Percentiles rank a stretch among this genome's conserved stretches.
These are phyloP conservation scores for Antrodiella citrinella DNA, from an alignment of 768 basidiomycete genomes.

Conservation along the genomic window DNA sequence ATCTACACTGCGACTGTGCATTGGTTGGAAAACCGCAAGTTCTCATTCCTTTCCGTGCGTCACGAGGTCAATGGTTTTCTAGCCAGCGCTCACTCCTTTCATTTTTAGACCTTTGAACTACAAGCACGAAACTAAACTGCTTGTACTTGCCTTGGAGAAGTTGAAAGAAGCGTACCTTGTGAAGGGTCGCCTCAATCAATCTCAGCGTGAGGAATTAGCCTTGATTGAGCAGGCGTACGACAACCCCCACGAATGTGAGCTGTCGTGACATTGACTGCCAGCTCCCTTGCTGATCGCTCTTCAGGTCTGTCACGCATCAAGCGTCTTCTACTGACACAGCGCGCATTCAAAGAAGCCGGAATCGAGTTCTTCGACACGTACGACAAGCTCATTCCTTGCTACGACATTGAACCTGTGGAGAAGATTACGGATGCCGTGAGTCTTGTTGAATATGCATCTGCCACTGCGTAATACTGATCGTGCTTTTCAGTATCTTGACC, in stretches of 20 bases:
- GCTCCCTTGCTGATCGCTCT: background rate
- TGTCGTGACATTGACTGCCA: too few relatives aligned
- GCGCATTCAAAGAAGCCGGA: conserved; percentile 97
- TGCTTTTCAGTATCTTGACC: conserved; percentile 72
- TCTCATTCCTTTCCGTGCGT: conserved; percentile 91
- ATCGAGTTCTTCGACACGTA: conserved; percentile 98
- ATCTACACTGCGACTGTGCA: conserved; percentile 98
- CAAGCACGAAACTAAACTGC: conserved; percentile 97
- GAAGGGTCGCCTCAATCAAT: conserved; percentile 94
- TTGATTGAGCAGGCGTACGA: conserved; percentile 99
- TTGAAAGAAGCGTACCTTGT: conserved; percentile 98
- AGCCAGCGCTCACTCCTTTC: background rate
- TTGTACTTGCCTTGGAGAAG: conserved; percentile 95
- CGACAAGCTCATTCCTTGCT: conserved; percentile 96
- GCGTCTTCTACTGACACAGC: conserved; percentile 90
- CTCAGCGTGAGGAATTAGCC: conserved; percentile 95
- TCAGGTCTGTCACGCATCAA: conserved; percentile 92
- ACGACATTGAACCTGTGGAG: conserved; percentile 98
- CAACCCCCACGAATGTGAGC: conserved; percentile 93
- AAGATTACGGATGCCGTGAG: conserved; percentile 97
- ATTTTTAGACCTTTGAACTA: conserved; percentile 77
- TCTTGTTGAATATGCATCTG: conserved; percentile 8
- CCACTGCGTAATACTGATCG: conserved; percentile 4
- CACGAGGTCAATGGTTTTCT: background rate
- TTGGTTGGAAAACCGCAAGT: conserved; percentile 97